Percentiles rank a stretch among this genome's conserved stretches.
Conservation (phyloP, 306 rosid genomes). For the Erythrophleum fordii region DNA sequence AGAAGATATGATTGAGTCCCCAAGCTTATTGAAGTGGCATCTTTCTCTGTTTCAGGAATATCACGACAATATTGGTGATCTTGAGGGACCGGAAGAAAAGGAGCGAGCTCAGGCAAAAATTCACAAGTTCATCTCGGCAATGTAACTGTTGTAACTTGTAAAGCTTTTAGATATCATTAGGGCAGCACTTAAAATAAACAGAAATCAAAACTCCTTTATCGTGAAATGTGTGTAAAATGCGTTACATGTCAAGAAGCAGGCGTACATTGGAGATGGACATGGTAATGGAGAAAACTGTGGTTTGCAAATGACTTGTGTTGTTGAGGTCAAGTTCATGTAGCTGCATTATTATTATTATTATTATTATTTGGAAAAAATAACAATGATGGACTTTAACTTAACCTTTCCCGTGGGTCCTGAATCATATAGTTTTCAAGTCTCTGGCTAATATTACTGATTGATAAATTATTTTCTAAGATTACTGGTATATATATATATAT, state of each 20-base stretch:
- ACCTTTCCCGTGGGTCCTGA: neutral
- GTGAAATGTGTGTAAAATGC: slow-evolving; percentile 24
- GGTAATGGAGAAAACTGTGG: slow-evolving; percentile 28
- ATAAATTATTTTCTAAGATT: too few species aligned
- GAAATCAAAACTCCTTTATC: neutral
- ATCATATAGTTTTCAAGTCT: neutral
- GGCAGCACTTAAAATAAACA: slow-evolving; percentile 12
- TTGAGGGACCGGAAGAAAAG: slow-evolving; percentile 92
- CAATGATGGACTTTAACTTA: neutral
- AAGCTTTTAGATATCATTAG: slow-evolving; percentile 2
- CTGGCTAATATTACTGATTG: neutral
- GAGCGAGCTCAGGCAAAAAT: slow-evolving; percentile 85
- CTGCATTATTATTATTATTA: neutral
- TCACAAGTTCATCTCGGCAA: slow-evolving; percentile 75
- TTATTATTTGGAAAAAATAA: too few species aligned
- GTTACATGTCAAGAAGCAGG: slow-evolving; percentile 1
- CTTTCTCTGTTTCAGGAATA: slow-evolving; percentile 60
- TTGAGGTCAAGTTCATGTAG: slow-evolving; percentile 13
- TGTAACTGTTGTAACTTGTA: slow-evolving; percentile 45
- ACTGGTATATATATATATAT: too few species aligned
- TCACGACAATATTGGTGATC: slow-evolving; percentile 89
- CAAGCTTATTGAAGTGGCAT: slow-evolving; percentile 13
- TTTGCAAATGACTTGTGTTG: slow-evolving; percentile 17
- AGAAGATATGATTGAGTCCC: neutral
- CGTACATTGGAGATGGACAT: slow-evolving; percentile 6